Base-by-base conservation (phyloP, 73 alveolate species). In the Paramecium octaurelia region DNA sequence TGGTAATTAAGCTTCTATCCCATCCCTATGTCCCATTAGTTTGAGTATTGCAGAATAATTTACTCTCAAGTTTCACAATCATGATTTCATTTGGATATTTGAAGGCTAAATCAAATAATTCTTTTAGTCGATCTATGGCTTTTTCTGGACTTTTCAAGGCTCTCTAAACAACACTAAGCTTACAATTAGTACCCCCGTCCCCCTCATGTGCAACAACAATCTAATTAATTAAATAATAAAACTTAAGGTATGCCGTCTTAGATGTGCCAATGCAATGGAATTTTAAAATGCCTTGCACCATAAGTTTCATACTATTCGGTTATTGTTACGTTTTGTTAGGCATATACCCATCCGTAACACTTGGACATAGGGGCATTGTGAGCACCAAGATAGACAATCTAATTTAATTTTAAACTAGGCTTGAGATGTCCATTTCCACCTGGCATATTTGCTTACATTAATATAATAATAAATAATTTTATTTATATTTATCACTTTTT, bases 201-300 rank as follows among this genome's bases (percentile, higher is more conserved):
- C 69, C 69, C 23, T 54, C 31, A 18, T 54, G 69, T 54, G 69
- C 69, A 54, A 54, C 31, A 18, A 54, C 29, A 54, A 54, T n/a
- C 31, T 54, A 18, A 54, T 54, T 16, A 54, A 11, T 54, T 54
- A 16, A 54, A 54, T 54, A 54, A 7, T 0, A 18, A 31, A 12
- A 64, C 84, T 24, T 80, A 40, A 18, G 91, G 91, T 11, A 64
- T 48, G 4, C 44, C 44, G 24, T 23, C 91, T 23, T 80, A 59
- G 6, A 31, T 1, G 23, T 80, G 57, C 91, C 91, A 80, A 24
- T 80, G 91, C 16, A 80, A 23, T 9, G 91, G 91, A 80, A 24
- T 35, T 48, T 80, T 80, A 21, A 80, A 80, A 80, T 48, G 75
- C 24, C 91, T 40, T 11, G 91, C 91, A 2, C 91, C 91, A 80